These are phyloP conservation scores for Mycena belliarum DNA, from an alignment of 768 basidiomycete genomes.

Conservation along the genomic window DNA sequence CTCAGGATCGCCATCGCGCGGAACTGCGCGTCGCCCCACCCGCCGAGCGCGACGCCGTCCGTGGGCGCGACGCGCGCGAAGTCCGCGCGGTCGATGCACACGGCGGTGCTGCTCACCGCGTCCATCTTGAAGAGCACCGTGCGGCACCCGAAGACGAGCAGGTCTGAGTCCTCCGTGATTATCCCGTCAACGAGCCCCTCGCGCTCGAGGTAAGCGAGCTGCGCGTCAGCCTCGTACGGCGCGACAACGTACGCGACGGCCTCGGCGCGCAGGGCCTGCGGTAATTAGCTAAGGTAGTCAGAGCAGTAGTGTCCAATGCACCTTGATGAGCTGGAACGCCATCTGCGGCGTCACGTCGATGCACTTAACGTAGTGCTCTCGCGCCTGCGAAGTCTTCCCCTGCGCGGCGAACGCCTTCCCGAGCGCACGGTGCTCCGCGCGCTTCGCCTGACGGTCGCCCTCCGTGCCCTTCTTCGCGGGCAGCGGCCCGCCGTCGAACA, in stretches of 20 bases:
- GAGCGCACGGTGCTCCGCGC: conserved; percentile 74
- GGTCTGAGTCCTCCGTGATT: conserved; percentile 96
- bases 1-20: conserved; percentile 91
- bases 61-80: conserved; percentile 59
- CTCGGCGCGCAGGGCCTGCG: conserved; percentile 83
- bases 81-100: conserved; percentile 64
- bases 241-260: conserved; percentile 85
- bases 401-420: conserved; percentile 75
- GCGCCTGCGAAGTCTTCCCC: conserved; percentile 78
- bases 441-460: conserved; percentile 68
- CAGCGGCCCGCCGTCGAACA: conserved; percentile 95
- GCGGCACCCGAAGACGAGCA: conserved; percentile 95
- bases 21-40: conserved; percentile 91
- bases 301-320: conserved; percentile 31
- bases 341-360: conserved; percentile 96
- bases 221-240: conserved; percentile 98
- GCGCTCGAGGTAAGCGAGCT: conserved; percentile 89
- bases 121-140: conserved; percentile 95
- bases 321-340: conserved; percentile 98
- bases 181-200: conserved; percentile 83
- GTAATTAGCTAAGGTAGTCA: conserved; percentile 1
- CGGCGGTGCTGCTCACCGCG: conserved; percentile 58
- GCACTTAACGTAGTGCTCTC: conserved; percentile 88
- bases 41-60: conserved; percentile 71
- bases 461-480: conserved; percentile 95